Evolutionary conservation across 768 basidiomycete species (phyloP).

Genomic region (Stropharia rugosoannulata): DNA sequence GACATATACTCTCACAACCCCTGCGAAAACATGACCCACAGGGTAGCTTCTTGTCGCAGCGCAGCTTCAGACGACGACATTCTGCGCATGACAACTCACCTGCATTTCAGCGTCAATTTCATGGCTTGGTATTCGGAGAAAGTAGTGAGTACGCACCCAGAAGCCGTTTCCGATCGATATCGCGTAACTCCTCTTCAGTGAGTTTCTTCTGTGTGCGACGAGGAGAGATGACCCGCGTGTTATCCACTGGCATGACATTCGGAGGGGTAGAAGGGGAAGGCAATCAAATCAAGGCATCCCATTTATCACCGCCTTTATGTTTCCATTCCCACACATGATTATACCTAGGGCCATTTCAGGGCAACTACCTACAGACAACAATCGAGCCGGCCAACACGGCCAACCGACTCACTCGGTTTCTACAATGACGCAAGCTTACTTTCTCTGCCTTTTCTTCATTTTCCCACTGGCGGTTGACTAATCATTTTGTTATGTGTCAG

Average conservation of each 20-base stretch:
- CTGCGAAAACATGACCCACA: slow-evolving; percentile 52
- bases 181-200: slow-evolving; percentile 51
- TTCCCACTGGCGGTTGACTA: background rate
- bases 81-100: slow-evolving; percentile 56
- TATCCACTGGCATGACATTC: slow-evolving; percentile 42
- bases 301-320: background rate
- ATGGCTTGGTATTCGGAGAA: slow-evolving; percentile 1
- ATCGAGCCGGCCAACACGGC: background rate
- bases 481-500: background rate
- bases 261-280: slow-evolving; percentile 2
- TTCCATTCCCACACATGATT: slow-evolving; percentile 2
- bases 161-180: slow-evolving; percentile 50
- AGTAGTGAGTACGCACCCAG: slow-evolving; percentile 30
- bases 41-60: slow-evolving; percentile 52
- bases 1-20: slow-evolving; percentile 65
- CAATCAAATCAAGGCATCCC: background rate
- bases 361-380: too few relatives aligned
- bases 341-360: slow-evolving; percentile 2
- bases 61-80: slow-evolving; percentile 49
- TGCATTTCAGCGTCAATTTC: slow-evolving; percentile 13
- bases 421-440: background rate
- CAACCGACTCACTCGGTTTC: background rate
- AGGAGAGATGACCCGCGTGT: slow-evolving; percentile 34
- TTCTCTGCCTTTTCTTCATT: slow-evolving; percentile 13
- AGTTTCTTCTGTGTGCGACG: slow-evolving; percentile 40